phyloP scores from a whole-genome alignment of 805 yeast species.

The Metschnikowia lunata region DNA sequence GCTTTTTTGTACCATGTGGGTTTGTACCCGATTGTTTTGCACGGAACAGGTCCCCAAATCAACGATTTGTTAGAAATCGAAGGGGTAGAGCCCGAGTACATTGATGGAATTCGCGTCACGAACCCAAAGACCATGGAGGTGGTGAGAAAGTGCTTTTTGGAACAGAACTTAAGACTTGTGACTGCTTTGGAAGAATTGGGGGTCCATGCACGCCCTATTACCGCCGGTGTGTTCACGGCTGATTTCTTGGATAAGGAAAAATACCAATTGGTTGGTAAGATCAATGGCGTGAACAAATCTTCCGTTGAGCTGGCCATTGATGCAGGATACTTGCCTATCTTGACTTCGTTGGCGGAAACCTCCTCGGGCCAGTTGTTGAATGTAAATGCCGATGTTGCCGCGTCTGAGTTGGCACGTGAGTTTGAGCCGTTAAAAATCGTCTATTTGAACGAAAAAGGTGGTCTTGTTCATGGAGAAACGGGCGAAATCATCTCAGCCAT shows the following conservation, averaged over 20 bases:
- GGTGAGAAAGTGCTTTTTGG: conserved; percentile 90
- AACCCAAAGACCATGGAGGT: conserved; percentile 93
- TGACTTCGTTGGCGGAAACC: conserved; percentile 96
- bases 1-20: conserved; percentile 98
- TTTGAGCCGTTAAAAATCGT: conserved; percentile 97
- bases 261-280: conserved; percentile 89
- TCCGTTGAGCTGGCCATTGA: conserved; percentile 91
- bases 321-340: conserved; percentile 94
- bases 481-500: conserved; percentile 86
- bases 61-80: conserved; percentile 88
- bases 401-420: conserved; percentile 94
- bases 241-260: conserved; percentile 85
- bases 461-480: conserved; percentile 86
- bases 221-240: conserved; percentile 95
- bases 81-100: conserved; percentile 93
- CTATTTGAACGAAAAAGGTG: conserved; percentile 96
- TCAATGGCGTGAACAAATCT: conserved; percentile 78
- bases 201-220: conserved; percentile 96
- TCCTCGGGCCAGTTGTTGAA: conserved; percentile 94
- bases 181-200: conserved; percentile 96
- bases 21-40: conserved; percentile 90
- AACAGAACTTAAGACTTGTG: conserved; percentile 90
- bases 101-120: conserved; percentile 95
- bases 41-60: conserved; percentile 99
- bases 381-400: conserved; percentile 98